Percentiles rank a stretch among this genome's conserved stretches.
These are phyloP conservation scores for Chaetomium sp. DNA, from an alignment of 2,329 filamentous ascomycete genomes.

Conservation along the genomic window DNA sequence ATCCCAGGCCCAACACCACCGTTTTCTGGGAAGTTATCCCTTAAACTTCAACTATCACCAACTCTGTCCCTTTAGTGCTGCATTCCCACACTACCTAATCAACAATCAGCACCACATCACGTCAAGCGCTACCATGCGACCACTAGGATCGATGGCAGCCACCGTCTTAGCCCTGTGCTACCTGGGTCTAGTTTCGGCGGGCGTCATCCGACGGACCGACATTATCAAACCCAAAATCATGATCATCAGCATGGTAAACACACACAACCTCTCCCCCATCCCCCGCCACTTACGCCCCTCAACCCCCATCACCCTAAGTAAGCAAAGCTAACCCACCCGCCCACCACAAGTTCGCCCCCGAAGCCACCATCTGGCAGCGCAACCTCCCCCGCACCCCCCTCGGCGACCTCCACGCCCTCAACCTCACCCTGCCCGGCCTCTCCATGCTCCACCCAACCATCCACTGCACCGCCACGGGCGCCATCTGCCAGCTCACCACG, in stretches of 20 bases:
- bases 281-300: not conserved
- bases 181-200: not conserved
- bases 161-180: not conserved
- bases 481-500: not conserved
- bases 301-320: not conserved
- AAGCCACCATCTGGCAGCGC: not conserved
- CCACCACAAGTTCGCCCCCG: not conserved
- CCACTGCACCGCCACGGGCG: constrained; percentile 58
- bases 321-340: not conserved
- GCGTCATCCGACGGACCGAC: not conserved
- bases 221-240: not conserved
- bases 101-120: not conserved
- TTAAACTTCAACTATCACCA: not conserved
- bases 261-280: not conserved
- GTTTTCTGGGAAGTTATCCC: too few species aligned
- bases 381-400: not conserved
- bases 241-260: constrained; percentile 2
- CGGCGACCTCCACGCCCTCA: constrained; percentile 58
- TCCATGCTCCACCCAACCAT: constrained; percentile 67
- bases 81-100: not conserved
- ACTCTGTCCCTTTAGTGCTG: not conserved
- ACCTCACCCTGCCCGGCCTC: constrained; percentile 61
- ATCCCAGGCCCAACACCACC: too few species aligned
- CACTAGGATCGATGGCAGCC: not conserved
- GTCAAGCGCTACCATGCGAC: not conserved